Base-by-base conservation (phyloP, 1,139 yeast genomes). In the Geotrichum aggregatum region DNA sequence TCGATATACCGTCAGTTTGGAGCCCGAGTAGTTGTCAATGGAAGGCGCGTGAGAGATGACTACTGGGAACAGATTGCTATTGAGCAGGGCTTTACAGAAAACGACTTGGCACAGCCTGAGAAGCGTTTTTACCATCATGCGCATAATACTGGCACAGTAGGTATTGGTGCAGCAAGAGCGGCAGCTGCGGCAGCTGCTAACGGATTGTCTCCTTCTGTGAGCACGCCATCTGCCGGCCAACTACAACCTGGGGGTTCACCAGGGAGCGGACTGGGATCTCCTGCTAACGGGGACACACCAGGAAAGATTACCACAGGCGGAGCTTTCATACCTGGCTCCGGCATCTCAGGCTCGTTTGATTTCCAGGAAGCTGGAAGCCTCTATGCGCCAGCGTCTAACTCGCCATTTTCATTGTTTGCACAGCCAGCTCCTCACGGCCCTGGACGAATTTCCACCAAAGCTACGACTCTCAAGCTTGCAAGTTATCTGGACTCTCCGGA, bases 1-100 rank as follows among this genome's bases (percentile, higher is more conserved):
- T 79, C 87, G 2, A 79, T 84, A 43, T 87, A 73, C 65, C 71
- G 88, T 54, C 81, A 79, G 60, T 86, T 84, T 68, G 95, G 95
- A 8, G 85, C 92, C 1, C 74, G 81, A 44, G 72, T 84, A 44
- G 71, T 87, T 40, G 72, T 73, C 13, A 75, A 76, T 47, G 95
- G 95, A 22, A 74, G 76, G 50, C 78, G 88, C 57, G 81, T 85
- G 10, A 68, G 71, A 18, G 95, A 86, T 66, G 95, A 86, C 66
- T 86, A 86, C 64, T 86, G 92, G 88, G 95, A 85, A 64, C 78
- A 76, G 36, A 68, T 73, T 41, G 84, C 87, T 0, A 74, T 76
- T 52, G 81, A 78, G 43, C 79, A 80, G 58, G 87, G 87, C 1
- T 73, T 76, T 51, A 71, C 75, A 0, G 73, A 74, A 26, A 69